Base-by-base conservation (phyloP, 2,329 filamentous ascomycete species). In the Penicillium decumbens region DNA sequence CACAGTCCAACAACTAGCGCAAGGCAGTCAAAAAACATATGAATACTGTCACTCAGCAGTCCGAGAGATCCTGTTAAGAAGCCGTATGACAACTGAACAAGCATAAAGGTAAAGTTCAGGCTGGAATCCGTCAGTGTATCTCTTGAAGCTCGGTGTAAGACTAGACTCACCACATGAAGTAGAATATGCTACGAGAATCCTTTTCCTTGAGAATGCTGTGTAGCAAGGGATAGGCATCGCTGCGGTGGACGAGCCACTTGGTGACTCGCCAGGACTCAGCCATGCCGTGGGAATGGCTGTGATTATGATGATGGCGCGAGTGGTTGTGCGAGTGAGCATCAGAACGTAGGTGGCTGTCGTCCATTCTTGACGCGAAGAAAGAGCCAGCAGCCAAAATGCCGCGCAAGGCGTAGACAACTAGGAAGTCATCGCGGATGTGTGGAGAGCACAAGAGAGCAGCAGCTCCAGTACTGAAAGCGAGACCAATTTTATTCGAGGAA, bases 21-120 rank as follows among this genome's bases (percentile, higher is more conserved):
- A 30, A 96, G 84, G 60, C 93, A 98, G 71, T 98, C 93, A 62
- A 98, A 97, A 64, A 98, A 92, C 93, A 98, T 98, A 72, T 98
- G 93, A 55, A 98, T 93, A 63, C 91, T 97, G 71, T 98, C 93
- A 59, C 90, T 95, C 15, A 98, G 81, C n/a, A 98, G 78, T 2
- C 93, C 93, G 4, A 98, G 76, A 0, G 93, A 98, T 59, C 95
- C 91, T 3, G 90, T 97, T 9, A 93, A 74, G 62, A 93, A 95
- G 42, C 93, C 93, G 65, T 98, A 98, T 54, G 92, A 89, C 35
- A 91, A 87, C 64, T 98, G 93, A 1, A 98, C 83, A 29, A 88
- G 75, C 93, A 98, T 98, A 69, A 98, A 98, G 6, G 77, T 79
- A 60, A 98, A 90, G 66, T 98, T 98, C 47, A 98, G 80, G 54